Conservation (phyloP, 257 asterid species). For the Nicotiana knightiana region DNA sequence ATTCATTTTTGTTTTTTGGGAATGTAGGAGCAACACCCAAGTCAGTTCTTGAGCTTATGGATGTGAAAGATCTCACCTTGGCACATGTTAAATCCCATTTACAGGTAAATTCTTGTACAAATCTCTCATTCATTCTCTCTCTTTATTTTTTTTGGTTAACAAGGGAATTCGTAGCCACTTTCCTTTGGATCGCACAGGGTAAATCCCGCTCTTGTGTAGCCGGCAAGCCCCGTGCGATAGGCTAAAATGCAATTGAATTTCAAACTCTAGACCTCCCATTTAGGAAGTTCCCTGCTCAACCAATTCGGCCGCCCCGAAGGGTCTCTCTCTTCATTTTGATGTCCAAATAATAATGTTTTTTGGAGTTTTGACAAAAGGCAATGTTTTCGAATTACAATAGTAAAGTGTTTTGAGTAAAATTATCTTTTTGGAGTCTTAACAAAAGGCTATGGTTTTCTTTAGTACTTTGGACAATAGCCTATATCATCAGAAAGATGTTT, state of each 20-base stretch:
- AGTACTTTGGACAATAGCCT: constrained; percentile 1
- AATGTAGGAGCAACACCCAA: constrained; percentile 85
- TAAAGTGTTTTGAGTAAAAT: background rate
- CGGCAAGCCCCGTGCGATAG: fast-evolving
- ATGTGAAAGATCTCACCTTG: constrained; percentile 90
- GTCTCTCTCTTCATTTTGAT: too few species aligned
- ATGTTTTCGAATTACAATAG: background rate
- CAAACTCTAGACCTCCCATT: too few species aligned
- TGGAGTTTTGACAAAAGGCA: background rate
- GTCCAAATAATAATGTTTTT: background rate
- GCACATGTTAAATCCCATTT: constrained; percentile 95
- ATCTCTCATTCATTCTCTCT: too few species aligned
- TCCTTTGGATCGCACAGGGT: too few species aligned
- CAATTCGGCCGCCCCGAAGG: fast-evolving
- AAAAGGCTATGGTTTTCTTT: background rate
- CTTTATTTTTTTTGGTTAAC: too few species aligned
- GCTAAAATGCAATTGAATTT: fast-evolving
- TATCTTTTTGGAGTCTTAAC: constrained; percentile 7
- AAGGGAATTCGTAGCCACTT: too few species aligned
- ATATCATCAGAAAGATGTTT: background rate
- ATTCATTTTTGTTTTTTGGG: background rate
- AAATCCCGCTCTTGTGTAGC: too few species aligned
- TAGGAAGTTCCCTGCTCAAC: too few species aligned
- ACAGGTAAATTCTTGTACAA: constrained; percentile 44
- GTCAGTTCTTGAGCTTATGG: constrained; percentile 95